Evolutionary conservation across 192 early-diverging fungal species (phyloP).

Genomic region (Podila clonocystis): DNA sequence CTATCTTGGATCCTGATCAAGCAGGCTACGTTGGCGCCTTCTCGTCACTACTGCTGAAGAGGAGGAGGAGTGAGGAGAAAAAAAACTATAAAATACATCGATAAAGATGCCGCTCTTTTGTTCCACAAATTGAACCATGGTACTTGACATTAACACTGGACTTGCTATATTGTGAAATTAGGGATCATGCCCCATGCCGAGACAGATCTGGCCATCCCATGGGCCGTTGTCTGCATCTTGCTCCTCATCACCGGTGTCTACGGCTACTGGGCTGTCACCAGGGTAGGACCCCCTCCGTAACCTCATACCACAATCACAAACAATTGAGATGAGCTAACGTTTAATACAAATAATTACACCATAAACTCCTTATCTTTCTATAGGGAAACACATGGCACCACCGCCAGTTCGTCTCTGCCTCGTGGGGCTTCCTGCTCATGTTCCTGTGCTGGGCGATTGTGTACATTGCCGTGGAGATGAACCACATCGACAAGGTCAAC

Average conservation of each 20-base stretch:
- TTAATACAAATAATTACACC: not conserved
- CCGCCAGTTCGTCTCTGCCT: conserved; percentile 39
- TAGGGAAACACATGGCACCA: conserved; percentile 40
- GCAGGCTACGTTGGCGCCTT: no score
- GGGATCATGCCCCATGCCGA: conserved; percentile 49
- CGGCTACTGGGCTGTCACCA: conserved; percentile 27
- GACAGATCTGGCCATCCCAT: conserved; percentile 36
- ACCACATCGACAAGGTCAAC: conserved; percentile 24
- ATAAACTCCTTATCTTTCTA: not conserved
- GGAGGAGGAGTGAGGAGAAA: no score
- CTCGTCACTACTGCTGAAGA: not conserved
- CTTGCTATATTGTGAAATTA: not conserved
- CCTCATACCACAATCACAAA: not conserved
- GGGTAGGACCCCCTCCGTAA: conserved; percentile 2
- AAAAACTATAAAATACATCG: not conserved
- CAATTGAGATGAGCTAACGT: not conserved
- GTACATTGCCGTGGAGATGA: conserved; percentile 30
- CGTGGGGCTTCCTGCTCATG: conserved; percentile 45
- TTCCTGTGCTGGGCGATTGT: conserved; percentile 42
- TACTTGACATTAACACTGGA: not conserved
- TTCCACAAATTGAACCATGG: no score
- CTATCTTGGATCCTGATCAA: no score
- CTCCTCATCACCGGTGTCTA: conserved; percentile 24
- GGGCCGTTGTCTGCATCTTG: conserved; percentile 32
- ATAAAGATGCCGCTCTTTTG: not conserved